phyloP scores from a whole-genome alignment of 139 green algal genomes.

The Parachlorella kessleri region DNA sequence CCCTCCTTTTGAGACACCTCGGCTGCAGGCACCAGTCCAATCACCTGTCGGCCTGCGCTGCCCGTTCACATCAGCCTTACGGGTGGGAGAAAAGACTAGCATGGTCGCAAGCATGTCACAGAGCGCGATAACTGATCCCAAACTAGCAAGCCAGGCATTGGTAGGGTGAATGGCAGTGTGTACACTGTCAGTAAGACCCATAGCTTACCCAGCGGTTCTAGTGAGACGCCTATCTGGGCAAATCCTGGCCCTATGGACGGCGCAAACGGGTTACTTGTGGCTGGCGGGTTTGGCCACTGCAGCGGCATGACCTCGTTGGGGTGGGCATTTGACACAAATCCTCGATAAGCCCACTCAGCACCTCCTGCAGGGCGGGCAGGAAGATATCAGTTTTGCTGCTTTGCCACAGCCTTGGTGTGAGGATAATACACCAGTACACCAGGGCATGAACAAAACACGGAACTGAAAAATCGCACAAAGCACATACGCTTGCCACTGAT shows the following conservation, averaged over 20 bases:
- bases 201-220: constrained; percentile 20
- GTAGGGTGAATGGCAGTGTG: no score
- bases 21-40: constrained; percentile 2
- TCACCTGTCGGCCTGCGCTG: no score
- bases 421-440: neutral
- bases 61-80: no score
- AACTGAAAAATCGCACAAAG: neutral
- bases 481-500: neutral
- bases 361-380: constrained; percentile 4
- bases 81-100: no score
- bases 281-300: constrained; percentile 17
- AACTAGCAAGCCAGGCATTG: no score
- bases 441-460: neutral
- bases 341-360: constrained; percentile 13
- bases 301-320: constrained; percentile 29
- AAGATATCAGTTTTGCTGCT: neutral
- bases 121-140: no score
- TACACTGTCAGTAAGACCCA: neutral
- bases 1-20: constrained; percentile 45
- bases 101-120: no score
- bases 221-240: constrained; percentile 21
- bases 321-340: constrained; percentile 16
- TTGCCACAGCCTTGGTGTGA: neutral
- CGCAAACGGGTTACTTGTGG: neutral
- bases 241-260: neutral